Evolutionary conservation across 345 rosid genomes (phyloP), one percentile per base, ranked within the genome.

Genomic region (Melastoma malabathricum): DNA sequence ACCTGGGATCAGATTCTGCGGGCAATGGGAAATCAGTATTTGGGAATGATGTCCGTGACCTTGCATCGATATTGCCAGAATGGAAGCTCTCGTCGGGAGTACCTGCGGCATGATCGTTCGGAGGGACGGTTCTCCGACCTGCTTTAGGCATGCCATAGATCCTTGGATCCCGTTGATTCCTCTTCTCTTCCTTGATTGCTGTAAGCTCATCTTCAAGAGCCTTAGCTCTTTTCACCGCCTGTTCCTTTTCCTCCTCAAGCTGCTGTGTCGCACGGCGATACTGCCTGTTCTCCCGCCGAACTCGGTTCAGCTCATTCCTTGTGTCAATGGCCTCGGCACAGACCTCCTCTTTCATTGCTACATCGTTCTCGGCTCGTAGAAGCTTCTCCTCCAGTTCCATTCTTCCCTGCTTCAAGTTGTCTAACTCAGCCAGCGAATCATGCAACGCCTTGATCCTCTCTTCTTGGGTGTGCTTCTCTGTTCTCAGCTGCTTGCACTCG

Each of bases 181-280:
- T 70, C 57, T 51, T 59, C 51, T 64, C 68, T 70, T 64, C 79
- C 55, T 66, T 65, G 29, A 54, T 44, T 46, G 59, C 13, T 46
- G 61, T 61, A 53, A 72, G 43, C 55, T 72, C 72, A 52, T 71
- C 75, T 57, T 75, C 79, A n/a, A 73, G 70, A 46, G 70, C 60
- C 57, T 31, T 68, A 51, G 60, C 27, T 68, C 52, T 72, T 46
- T 9, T 52, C 16, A 43, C 39, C 52, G 43, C 60, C 53, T 58
- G 56, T 18, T 60, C 59, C 56, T 69, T 77, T 54, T 75, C 74
- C 47, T 72, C 72, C 59, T 75, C 79, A 15, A 72, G 74, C 52
- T 67, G 75, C 27, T 67, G 58, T 25, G 67, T 55, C 52, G 55
- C 66, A 64, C 47, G 59, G 18, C 66, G 83, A 57, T 62, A 63